Conservation (phyloP, 768 basidiomycete species). For the Mycena alexandri region DNA sequence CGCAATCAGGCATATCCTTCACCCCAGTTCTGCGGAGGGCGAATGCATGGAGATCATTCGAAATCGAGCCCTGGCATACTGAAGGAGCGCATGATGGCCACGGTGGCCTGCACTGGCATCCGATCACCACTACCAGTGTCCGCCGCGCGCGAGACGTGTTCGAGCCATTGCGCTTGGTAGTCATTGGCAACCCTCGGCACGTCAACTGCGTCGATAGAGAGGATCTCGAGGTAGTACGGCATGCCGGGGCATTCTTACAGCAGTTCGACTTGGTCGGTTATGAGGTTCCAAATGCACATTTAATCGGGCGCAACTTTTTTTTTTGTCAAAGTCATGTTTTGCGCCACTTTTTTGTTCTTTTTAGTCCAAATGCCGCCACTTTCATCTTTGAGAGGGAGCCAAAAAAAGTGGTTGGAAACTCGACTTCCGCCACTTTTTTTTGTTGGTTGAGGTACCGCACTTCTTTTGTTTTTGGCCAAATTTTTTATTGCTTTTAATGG, state of each 20-base stretch:
- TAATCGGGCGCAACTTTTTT: too few relatives aligned
- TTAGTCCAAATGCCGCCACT: too few relatives aligned
- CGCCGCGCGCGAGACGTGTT: conserved; percentile 4
- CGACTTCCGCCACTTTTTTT: too few relatives aligned
- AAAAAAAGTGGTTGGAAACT: too few relatives aligned
- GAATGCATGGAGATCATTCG: conserved; percentile 4
- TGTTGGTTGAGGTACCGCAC: too few relatives aligned
- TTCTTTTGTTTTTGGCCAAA: too few relatives aligned
- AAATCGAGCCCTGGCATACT: not conserved
- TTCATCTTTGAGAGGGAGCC: too few relatives aligned
- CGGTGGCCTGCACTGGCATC: too few relatives aligned
- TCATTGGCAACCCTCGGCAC: not conserved
- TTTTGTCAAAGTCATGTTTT: too few relatives aligned
- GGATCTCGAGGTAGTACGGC: conserved; percentile 9
- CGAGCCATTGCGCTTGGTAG: conserved; percentile 10
- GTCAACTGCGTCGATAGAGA: not conserved
- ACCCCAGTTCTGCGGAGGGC: not conserved
- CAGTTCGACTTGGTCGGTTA: not conserved
- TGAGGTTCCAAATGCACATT: too few relatives aligned
- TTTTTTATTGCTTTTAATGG: too few relatives aligned
- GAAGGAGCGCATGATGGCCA: conserved; percentile 1
- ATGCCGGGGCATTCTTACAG: not conserved
- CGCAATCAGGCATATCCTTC: not conserved
- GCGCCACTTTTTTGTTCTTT: too few relatives aligned
- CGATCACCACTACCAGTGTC: not conserved